Conservation (phyloP, 306 rosid genomes). For the Coriaria nepalensis region DNA sequence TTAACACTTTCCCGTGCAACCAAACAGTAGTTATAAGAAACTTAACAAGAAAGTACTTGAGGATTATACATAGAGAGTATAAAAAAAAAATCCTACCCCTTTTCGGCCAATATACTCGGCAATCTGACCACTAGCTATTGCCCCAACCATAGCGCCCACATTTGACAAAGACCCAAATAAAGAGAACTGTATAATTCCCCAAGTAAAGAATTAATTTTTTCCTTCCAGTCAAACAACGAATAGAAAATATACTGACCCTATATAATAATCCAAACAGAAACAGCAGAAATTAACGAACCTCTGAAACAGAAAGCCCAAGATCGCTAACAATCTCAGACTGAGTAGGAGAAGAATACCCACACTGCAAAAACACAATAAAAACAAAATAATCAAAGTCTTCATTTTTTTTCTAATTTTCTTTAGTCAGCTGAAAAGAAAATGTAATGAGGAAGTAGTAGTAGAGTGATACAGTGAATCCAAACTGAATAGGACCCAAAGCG, state of each 20-base stretch:
- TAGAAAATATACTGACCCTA: too few species aligned
- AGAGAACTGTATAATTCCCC: too few species aligned
- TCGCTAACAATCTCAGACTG: constrained; percentile 45
- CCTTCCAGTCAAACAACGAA: too few species aligned
- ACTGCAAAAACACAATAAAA: constrained; percentile 12
- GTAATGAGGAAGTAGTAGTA: too few species aligned
- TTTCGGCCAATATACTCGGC: constrained; percentile 89
- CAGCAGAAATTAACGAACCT: too few species aligned
- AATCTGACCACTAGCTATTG: constrained; percentile 92
- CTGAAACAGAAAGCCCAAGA: constrained; percentile 53
- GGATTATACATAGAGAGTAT: too few species aligned
- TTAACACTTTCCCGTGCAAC: too few species aligned
- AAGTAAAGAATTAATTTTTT: too few species aligned
- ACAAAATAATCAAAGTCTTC: background rate
- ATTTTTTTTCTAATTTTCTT: background rate
- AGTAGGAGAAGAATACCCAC: constrained; percentile 83
- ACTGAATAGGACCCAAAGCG: constrained; percentile 78
- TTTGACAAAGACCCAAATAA: constrained; percentile 84
- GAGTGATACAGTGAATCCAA: constrained; percentile 54
- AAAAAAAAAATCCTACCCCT: constrained; percentile 89
- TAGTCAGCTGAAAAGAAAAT: background rate
- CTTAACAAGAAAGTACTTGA: too few species aligned
- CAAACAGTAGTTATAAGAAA: too few species aligned
- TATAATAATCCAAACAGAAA: too few species aligned
- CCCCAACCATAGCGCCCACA: constrained; percentile 98